phyloP scores from a whole-genome alignment of 1,139 yeast species.

The Saccharomyces pastorianus region DNA sequence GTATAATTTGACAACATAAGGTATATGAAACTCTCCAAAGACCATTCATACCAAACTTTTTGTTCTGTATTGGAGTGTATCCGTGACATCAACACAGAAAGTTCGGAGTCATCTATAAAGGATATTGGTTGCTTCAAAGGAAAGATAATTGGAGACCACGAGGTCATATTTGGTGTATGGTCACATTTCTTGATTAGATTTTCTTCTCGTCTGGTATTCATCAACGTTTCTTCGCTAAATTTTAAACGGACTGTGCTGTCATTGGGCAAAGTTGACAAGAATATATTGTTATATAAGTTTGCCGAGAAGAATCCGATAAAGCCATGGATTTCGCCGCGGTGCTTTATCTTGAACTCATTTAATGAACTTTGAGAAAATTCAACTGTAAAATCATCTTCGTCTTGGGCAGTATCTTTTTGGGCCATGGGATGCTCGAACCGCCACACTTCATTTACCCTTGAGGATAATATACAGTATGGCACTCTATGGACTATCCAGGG shows the following conservation, averaged over 20 bases:
- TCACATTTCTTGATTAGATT: conserved; percentile 24
- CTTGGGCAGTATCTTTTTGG: neutral
- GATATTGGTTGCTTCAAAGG: conserved; percentile 50
- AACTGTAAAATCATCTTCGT: conserved; percentile 3
- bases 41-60: conserved; percentile 67
- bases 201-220: neutral
- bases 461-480: conserved; percentile 40
- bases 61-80: conserved; percentile 13
- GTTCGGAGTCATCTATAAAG: conserved; percentile 45
- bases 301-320: conserved; percentile 71
- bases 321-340: conserved; percentile 57
- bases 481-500: conserved; percentile 58
- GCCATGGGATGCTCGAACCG: conserved; percentile 42
- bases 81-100: conserved; percentile 42
- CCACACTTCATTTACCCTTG: conserved; percentile 44
- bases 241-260: conserved; percentile 11
- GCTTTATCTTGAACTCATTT: conserved; percentile 34
- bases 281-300: conserved; percentile 49
- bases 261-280: conserved; percentile 49
- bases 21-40: conserved; percentile 43
- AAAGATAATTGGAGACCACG: conserved; percentile 72
- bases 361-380: conserved; percentile 13
- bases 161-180: conserved; percentile 48
- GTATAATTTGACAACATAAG: conserved; percentile 31
- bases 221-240: neutral